Percentiles rank a stretch among this genome's conserved stretches.
These are phyloP conservation scores for Castanopsis chinensis DNA, from an alignment of 306 rosid genomes.

Conservation along the genomic window DNA sequence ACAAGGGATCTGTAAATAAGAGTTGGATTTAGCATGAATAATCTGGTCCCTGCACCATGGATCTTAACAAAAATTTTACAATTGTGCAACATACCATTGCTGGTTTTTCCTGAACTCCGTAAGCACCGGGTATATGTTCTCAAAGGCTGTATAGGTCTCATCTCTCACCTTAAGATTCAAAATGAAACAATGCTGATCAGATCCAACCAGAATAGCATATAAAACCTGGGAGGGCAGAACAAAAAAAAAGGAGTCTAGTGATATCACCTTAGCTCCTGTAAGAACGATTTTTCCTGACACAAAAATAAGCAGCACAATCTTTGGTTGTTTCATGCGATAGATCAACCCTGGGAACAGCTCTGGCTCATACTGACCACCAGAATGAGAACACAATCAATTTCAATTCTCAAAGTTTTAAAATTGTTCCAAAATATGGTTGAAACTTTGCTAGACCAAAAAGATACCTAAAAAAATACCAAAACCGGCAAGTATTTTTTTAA, in stretches of 20 bases:
- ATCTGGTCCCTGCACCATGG: too few species aligned
- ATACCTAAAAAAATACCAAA: too few species aligned
- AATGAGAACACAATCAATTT: background rate
- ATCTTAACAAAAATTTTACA: background rate
- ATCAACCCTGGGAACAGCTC: slow-evolving; percentile 94
- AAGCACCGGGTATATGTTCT: slow-evolving; percentile 91
- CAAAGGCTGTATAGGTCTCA: slow-evolving; percentile 89
- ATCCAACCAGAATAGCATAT: background rate
- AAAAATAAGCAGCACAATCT: slow-evolving; percentile 88
- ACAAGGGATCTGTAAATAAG: too few species aligned
- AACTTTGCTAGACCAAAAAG: background rate
- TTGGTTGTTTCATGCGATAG: slow-evolving; percentile 93
- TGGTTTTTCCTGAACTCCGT: slow-evolving; percentile 87
- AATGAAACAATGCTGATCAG: background rate
- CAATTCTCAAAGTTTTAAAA: background rate
- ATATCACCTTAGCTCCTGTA: slow-evolving; percentile 92
- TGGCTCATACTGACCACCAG: slow-evolving; percentile 73
- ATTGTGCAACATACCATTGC: slow-evolving; percentile 56
- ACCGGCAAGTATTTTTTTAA: too few species aligned
- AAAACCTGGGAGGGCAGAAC: background rate
- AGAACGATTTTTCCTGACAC: slow-evolving; percentile 95
- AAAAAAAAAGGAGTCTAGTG: background rate
- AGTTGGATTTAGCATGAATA: too few species aligned
- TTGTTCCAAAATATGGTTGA: background rate
- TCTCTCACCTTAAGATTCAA: slow-evolving; percentile 65